Evolutionary conservation across 192 early-diverging fungal genomes (phyloP).

Genomic region (Backusella tuberculispora): DNA sequence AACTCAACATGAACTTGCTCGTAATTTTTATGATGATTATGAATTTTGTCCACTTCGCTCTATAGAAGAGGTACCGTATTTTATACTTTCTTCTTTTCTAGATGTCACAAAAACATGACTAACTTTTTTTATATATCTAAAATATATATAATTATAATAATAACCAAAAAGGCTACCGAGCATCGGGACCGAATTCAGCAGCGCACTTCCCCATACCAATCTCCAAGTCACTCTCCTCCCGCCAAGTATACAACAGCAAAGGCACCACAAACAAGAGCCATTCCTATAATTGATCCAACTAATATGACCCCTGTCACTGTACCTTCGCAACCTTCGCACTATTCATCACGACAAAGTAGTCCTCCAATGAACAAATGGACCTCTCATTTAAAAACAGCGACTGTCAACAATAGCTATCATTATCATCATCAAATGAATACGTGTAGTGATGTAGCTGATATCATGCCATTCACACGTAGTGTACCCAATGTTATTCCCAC

Average conservation of each 20-base stretch:
- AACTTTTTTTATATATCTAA: neutral
- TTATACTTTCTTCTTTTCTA: neutral
- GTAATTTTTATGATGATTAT: constrained; percentile 57
- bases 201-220: constrained; percentile 19
- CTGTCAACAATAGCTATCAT: neutral
- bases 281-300: constrained; percentile 54
- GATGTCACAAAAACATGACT: constrained; percentile 9
- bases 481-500: neutral
- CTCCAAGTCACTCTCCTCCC: constrained; percentile 20
- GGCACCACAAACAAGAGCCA: constrained; percentile 35
- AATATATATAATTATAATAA: neutral
- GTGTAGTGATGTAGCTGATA: neutral
- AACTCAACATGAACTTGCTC: constrained; percentile 53
- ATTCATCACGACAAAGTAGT: constrained; percentile 2
- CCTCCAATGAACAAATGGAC: neutral
- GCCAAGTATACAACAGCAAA: neutral
- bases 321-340: neutral
- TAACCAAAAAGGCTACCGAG: constrained; percentile 11
- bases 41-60: constrained; percentile 60
- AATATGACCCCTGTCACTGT: constrained; percentile 52
- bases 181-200: constrained; percentile 28
- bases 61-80: constrained; percentile 49
- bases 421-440: neutral
- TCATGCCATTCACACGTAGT: constrained; percentile 7
- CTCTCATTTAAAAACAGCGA: neutral